Evolutionary conservation across 2,329 filamentous ascomycete genomes (phyloP), one percentile per base, ranked within the genome.

Genomic region (Hypoxylon sp.): DNA sequence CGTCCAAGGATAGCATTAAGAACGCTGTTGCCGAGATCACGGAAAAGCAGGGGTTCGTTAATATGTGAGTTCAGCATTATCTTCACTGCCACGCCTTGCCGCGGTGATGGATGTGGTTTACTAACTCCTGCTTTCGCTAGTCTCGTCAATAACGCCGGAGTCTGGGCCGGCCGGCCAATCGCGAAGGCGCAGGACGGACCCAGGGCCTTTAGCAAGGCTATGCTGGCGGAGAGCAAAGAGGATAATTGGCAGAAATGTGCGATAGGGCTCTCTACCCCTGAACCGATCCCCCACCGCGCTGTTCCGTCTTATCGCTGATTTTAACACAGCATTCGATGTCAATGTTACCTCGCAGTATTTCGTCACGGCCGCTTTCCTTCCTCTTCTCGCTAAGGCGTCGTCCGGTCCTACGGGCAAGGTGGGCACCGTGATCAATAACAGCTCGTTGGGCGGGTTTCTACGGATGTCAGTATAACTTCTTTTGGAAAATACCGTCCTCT

Each of bases 321-420:
- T 14, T 37, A n/a, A 2, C 33, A 53, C 55, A 76, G 75, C 84
- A 0, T 85, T 86, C 76, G 80, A 82, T 59, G 86, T 83, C 19
- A 88, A 88, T 57, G 79, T 86, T 33, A 82, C 81, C 0, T 82
- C 80, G 35, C 80, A 82, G 26, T 88, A 84, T 76, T 87, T 85
- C 77, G 84, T 85, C 69, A 82, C 83, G 17, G 85, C 86, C 69
- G 85, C 84, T 1, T 85, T 89, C 74, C 78, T 88, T 2, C 86
- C 86, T 0, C 78, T 87, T 1, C 80, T 88, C 1, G 83, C 82
- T 1, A 86, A 85, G 63, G 85, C 84, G 5, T 75, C 78, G 10
- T 76, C 79, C 2, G 75, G 79, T 3, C 84, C 83, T 0, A 82
- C 82, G 0, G 84, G 84, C 3, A 86, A 85, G 73, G 80, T 81